Evolutionary conservation across 106 monocot genomes (phyloP).

Genomic region (Dendrobium officinale): DNA sequence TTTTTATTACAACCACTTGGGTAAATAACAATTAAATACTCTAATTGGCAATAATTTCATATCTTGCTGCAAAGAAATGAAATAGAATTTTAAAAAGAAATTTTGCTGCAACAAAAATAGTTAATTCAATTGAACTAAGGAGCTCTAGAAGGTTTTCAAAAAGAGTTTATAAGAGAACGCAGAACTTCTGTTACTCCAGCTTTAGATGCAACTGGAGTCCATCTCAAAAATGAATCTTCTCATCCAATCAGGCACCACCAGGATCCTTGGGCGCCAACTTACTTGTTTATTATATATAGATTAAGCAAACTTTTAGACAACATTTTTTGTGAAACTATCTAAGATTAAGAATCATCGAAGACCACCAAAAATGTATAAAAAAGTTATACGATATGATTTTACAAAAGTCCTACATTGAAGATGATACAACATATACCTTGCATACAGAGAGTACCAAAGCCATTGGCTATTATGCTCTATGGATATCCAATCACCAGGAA

Average conservation of each 20-base stretch:
- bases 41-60: not conserved
- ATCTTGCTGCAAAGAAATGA: not conserved
- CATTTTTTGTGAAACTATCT: not conserved
- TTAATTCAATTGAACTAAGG: not conserved
- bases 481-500: conserved; percentile 59
- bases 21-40: not conserved
- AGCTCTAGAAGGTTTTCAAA: not conserved
- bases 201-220: conserved; percentile 47
- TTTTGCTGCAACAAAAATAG: not conserved
- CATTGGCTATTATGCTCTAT: conserved; percentile 67
- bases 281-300: conserved; percentile 49
- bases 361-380: not conserved
- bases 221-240: conserved; percentile 48
- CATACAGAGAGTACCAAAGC: conserved; percentile 88
- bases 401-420: not conserved
- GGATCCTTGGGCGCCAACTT: conserved; percentile 50
- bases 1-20: not conserved
- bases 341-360: not conserved
- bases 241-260: conserved; percentile 54
- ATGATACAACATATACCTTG: conserved; percentile 28
- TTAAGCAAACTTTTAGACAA: not conserved
- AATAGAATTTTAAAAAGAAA: not conserved
- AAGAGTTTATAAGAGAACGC: not conserved
- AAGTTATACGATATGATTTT: not conserved
- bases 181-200: not conserved